Conservation (phyloP, 768 basidiomycete genomes). For the Collybiopsis confluens region DNA sequence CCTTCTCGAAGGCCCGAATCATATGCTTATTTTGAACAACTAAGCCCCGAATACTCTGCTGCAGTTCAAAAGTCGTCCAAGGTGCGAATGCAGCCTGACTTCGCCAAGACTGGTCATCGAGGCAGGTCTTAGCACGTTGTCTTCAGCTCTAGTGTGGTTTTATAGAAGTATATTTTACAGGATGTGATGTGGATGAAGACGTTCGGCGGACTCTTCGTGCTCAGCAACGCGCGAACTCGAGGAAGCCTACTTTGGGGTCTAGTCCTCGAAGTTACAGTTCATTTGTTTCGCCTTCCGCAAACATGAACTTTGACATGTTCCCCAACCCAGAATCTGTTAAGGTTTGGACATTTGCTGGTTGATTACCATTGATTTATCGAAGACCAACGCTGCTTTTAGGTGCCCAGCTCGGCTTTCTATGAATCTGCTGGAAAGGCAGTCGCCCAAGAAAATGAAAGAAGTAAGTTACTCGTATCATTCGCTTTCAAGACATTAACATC, state of each 20-base stretch:
- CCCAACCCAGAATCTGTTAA: background rate
- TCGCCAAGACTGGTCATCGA: too few species aligned
- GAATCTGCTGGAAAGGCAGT: too few species aligned
- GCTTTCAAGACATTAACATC: background rate
- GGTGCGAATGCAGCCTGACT: background rate
- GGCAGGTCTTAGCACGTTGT: too few species aligned
- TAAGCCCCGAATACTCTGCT: background rate
- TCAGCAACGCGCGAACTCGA: background rate
- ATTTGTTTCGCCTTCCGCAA: background rate
- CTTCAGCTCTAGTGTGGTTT: background rate
- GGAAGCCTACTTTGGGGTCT: background rate
- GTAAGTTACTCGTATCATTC: too few species aligned
- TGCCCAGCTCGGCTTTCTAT: too few species aligned
- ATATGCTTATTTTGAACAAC: background rate
- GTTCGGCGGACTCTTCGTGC: background rate
- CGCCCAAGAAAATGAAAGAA: too few species aligned
- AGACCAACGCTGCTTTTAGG: too few species aligned
- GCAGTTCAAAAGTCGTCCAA: background rate
- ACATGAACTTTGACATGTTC: background rate
- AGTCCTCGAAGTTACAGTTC: background rate
- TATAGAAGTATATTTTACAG: background rate
- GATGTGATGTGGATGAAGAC: background rate
- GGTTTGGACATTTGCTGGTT: too few species aligned
- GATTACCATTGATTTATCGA: too few species aligned
- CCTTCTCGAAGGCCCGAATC: too few species aligned